A percentile compares a stretch with the other conserved stretches of the same genome.
phyloP scores from a whole-genome alignment of 2,329 filamentous ascomycete species.

The Phaeosphaeriaceae sp. region DNA sequence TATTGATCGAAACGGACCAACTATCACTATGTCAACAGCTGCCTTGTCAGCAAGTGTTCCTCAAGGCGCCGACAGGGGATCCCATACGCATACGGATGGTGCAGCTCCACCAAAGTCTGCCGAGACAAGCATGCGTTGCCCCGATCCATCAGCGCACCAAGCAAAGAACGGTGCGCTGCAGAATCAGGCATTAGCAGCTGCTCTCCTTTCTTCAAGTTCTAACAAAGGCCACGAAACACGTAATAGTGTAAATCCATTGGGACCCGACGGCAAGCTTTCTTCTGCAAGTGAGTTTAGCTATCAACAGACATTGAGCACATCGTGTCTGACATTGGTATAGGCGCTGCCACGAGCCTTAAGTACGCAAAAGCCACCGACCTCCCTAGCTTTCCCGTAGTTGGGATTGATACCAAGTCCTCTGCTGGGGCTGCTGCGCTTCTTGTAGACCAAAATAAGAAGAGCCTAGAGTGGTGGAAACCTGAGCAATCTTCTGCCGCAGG shows the following conservation, averaged over 20 bases:
- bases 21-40: conserved; percentile 34
- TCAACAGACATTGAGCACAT: conserved; percentile 9
- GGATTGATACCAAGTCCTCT: conserved; percentile 64
- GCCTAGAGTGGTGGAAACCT: conserved; percentile 70
- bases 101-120: conserved; percentile 28
- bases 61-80: conserved; percentile 26
- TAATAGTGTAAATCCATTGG: conserved; percentile 48
- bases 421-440: conserved; percentile 77
- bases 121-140: conserved; percentile 36
- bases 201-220: conserved; percentile 57
- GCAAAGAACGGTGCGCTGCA: conserved; percentile 49
- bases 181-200: conserved; percentile 65
- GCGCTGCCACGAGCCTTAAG: conserved; percentile 67
- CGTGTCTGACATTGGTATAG: conserved; percentile 44
- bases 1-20: background rate
- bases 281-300: conserved; percentile 58
- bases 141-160: conserved; percentile 54
- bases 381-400: conserved; percentile 74
- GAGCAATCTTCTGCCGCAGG: conserved; percentile 63
- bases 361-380: conserved; percentile 76
- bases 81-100: conserved; percentile 25
- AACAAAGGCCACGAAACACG: conserved; percentile 24
- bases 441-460: conserved; percentile 73
- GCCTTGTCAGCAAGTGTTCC: conserved; percentile 26
- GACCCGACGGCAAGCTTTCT: conserved; percentile 62